phyloP scores from a whole-genome alignment of 202 grass and related monocot genomes.

The Zoysia matrella region DNA sequence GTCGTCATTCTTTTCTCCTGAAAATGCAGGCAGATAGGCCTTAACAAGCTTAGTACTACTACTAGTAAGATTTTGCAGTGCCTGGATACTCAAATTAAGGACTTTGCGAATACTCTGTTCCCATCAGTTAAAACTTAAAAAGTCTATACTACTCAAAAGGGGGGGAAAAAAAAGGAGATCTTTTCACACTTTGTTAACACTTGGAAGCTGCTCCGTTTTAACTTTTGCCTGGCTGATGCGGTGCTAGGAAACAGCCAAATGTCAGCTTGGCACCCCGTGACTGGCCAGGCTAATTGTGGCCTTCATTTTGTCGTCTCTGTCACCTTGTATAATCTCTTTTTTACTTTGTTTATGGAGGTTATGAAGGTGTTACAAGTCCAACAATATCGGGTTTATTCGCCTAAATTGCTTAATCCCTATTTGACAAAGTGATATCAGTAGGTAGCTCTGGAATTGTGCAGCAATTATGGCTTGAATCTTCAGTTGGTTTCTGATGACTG shows the following conservation, averaged over 20 bases:
- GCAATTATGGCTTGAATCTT: not conserved
- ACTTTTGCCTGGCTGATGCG: not conserved
- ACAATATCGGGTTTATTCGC: not conserved
- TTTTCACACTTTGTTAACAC: not conserved
- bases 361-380: not conserved
- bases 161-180: not conserved
- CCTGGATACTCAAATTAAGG: not conserved
- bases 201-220: not conserved
- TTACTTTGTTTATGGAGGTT: not conserved
- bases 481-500: not conserved
- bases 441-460: not conserved
- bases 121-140: too few relatives aligned
- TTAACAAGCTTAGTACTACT: too few relatives aligned
- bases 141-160: not conserved
- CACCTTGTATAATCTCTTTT: not conserved
- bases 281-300: constrained; percentile 4
- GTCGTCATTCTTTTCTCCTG: not conserved
- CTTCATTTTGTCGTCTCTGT: not conserved
- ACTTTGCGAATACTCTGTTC: too few relatives aligned
- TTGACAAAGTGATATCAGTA: not conserved
- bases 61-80: not conserved
- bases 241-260: not conserved
- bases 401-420: constrained; percentile 3
- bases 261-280: not conserved
- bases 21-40: not conserved